Percentiles rank a stretch among this genome's conserved stretches.
These are phyloP conservation scores for Mycena chlorophos DNA, from an alignment of 768 basidiomycete genomes.

Conservation along the genomic window DNA sequence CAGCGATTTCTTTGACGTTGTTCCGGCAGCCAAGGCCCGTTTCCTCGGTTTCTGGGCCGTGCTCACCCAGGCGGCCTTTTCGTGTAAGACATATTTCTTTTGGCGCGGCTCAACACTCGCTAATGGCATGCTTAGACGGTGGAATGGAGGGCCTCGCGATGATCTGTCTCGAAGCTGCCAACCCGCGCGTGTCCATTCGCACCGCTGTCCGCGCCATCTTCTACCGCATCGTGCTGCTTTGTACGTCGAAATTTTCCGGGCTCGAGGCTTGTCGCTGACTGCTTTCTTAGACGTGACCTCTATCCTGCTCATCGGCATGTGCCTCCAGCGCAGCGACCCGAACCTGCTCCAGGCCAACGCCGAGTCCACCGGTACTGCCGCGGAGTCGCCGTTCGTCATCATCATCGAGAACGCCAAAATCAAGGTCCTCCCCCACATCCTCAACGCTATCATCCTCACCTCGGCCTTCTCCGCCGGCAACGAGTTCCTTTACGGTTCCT, in stretches of 20 bases:
- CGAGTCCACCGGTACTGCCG: conserved; percentile 28
- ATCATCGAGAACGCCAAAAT: conserved; percentile 46
- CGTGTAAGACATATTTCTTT: conserved; percentile 27
- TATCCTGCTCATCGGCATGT: conserved; percentile 43
- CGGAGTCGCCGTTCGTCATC: conserved; percentile 42
- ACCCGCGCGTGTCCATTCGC: conserved; percentile 45
- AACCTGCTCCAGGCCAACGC: conserved; percentile 16
- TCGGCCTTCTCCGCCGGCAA: conserved; percentile 60
- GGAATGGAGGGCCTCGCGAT: conserved; percentile 42
- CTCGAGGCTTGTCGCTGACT: background rate
- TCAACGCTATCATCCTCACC: conserved; percentile 45
- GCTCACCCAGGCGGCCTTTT: conserved; percentile 30
- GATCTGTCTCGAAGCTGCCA: conserved; percentile 37
- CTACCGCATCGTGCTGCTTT: conserved; percentile 33
- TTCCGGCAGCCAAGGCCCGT: conserved; percentile 31
- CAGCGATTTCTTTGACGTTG: conserved; percentile 22
- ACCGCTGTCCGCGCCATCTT: conserved; percentile 44
- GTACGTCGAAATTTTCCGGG: conserved; percentile 1
- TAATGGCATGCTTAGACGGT: conserved; percentile 35
- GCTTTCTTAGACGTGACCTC: conserved; percentile 32
- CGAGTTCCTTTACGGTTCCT: conserved; percentile 53
- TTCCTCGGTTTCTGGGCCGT: conserved; percentile 35
- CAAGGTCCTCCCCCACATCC: conserved; percentile 44
- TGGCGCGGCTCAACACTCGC: conserved; percentile 8
- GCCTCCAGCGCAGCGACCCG: conserved; percentile 35